Base-by-base conservation (phyloP, 139 green algal species). In the Auxenochlorella protothecoides region DNA sequence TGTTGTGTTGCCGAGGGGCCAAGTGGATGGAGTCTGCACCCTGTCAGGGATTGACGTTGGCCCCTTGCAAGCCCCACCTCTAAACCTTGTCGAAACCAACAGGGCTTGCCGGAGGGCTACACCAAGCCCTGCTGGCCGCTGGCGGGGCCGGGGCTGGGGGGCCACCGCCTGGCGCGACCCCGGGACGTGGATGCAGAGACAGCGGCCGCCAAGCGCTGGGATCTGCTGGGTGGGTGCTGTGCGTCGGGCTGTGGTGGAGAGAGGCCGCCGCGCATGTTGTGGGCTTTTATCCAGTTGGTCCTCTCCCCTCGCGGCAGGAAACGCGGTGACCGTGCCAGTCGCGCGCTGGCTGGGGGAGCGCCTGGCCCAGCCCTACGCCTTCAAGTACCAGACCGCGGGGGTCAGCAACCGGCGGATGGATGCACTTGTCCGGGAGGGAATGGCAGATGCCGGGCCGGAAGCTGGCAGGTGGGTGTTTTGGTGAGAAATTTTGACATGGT, bases 291-390 rank as follows among this genome's bases (percentile, higher is more conserved):
- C 27, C 1, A 44, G 27, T 44, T 44, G 27, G 27, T 44, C 27
- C 27, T 16, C 12, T 61, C 11, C 66, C 53, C 10, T 15, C 55
- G 6, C 52, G 51, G 72, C 72, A 76, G 73, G 88, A 66, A 96
- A 96, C 68, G 88, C 89, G 8, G 90, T 96, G 59, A 91, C 89
- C 3, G 86, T 92, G 70, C 81, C 86, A 63, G 89, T 96, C 52
- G 86, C 85, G 0, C 51, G 79, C 7, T 96, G 90, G 90, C 69
- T 96, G 11, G 90, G 90, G 4, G 72, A 86, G 66, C 80, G 85
- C 2, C 79, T 96, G 56, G 76, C 75, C 68, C 15, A 82, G 52
- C 89, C 89, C 2, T 89, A 92, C 80, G 68, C 54, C 52, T 82
- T 80, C 76, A 89, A 89, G 81, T 92, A 86, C 72, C 73, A 77